These are phyloP conservation scores for Bryoglossum gracile DNA, from an alignment of 495 filamentous ascomycete genomes.

Conservation along the genomic window DNA sequence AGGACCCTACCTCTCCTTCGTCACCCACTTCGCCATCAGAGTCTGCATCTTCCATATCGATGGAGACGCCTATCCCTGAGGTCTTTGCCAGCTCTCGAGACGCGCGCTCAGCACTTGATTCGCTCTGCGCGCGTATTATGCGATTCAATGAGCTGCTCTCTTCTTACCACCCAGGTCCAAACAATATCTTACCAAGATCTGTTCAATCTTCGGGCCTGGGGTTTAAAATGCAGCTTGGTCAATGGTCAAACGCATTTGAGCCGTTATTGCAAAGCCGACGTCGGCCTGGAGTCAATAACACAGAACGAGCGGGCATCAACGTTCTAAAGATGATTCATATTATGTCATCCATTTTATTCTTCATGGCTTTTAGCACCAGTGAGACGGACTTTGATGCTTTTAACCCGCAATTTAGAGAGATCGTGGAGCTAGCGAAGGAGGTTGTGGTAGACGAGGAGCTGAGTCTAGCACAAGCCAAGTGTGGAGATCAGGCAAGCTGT, in stretches of 20 bases:
- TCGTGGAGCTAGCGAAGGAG: constrained; percentile 24
- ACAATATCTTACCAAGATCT: constrained; percentile 41
- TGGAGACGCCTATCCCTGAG: constrained; percentile 36
- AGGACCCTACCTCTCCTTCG: constrained; percentile 23
- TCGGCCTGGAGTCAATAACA: constrained; percentile 39
- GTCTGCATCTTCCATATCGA: constrained; percentile 34
- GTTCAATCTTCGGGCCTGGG: constrained; percentile 36
- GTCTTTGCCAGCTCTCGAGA: constrained; percentile 40
- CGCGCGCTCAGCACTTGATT: constrained; percentile 42
- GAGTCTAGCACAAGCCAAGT: constrained; percentile 17
- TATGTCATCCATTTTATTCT: constrained; percentile 44
- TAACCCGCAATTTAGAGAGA: constrained; percentile 15
- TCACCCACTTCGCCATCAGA: constrained; percentile 36
- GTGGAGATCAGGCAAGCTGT: constrained; percentile 12
- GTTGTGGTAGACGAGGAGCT: constrained; percentile 24
- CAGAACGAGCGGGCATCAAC: constrained; percentile 46
- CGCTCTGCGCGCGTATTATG: constrained; percentile 42
- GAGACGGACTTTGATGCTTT: constrained; percentile 25
- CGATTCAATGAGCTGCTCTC: constrained; percentile 47
- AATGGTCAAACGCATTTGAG: constrained; percentile 45
- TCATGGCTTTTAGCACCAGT: constrained; percentile 38
- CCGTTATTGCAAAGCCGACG: constrained; percentile 41
- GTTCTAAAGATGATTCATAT: constrained; percentile 49
- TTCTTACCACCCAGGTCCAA: constrained; percentile 33
- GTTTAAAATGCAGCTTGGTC: constrained; percentile 34